Evolutionary conservation across 768 basidiomycete genomes (phyloP).

Genomic region (Austroboletus eburneus): DNA sequence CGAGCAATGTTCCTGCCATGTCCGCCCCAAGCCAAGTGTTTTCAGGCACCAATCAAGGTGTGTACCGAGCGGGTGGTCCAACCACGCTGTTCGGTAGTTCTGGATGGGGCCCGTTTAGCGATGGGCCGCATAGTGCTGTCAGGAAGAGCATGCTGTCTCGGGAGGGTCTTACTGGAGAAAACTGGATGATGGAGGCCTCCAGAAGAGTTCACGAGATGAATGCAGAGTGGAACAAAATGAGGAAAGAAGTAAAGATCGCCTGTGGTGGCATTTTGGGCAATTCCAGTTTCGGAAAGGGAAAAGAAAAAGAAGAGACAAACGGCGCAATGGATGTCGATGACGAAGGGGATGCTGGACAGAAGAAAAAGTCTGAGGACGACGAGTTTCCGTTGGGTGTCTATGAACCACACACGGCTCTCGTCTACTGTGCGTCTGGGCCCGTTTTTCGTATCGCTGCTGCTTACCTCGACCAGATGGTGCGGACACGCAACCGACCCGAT

Average conservation of each 20-base stretch:
- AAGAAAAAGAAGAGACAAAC: slow-evolving; percentile 28
- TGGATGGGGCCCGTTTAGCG: slow-evolving; percentile 86
- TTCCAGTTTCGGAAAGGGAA: slow-evolving; percentile 26
- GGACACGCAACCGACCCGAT: slow-evolving; percentile 72
- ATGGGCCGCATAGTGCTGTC: slow-evolving; percentile 81
- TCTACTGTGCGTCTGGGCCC: slow-evolving; percentile 56
- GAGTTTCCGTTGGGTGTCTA: slow-evolving; percentile 64
- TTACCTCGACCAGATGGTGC: slow-evolving; percentile 50
- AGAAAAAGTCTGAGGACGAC: slow-evolving; percentile 28
- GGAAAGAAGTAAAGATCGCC: slow-evolving; percentile 50
- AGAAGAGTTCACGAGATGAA: slow-evolving; percentile 60
- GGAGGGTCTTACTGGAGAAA: slow-evolving; percentile 82
- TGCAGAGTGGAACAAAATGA: slow-evolving; percentile 56
- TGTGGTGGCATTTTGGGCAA: slow-evolving; percentile 46
- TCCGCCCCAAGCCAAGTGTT: slow-evolving; percentile 26
- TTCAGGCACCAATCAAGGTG: slow-evolving; percentile 52
- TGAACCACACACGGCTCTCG: slow-evolving; percentile 74
- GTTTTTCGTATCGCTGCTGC: slow-evolving; percentile 1
- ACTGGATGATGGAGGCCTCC: slow-evolving; percentile 89
- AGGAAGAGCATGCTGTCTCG: slow-evolving; percentile 72
- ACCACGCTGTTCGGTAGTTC: slow-evolving; percentile 86
- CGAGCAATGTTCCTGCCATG: slow-evolving; percentile 39
- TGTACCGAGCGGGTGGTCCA: slow-evolving; percentile 88
- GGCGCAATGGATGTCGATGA: slow-evolving; percentile 29
- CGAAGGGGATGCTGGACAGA: slow-evolving; percentile 24